These are phyloP conservation scores for Stemphylium beticola DNA, from an alignment of 2,329 filamentous ascomycete genomes.

Conservation along the genomic window DNA sequence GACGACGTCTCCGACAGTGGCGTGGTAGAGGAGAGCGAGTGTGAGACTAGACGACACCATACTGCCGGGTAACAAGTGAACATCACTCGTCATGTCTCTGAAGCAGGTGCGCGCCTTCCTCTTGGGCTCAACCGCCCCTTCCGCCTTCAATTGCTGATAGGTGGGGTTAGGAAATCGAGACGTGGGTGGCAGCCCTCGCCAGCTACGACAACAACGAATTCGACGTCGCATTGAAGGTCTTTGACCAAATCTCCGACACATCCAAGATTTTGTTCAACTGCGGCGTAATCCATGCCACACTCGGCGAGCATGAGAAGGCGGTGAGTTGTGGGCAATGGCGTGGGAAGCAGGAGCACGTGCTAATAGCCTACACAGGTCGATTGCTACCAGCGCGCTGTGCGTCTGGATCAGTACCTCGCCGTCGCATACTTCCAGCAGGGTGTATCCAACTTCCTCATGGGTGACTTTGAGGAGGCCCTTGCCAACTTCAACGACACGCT, in stretches of 20 bases:
- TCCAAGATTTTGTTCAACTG: conserved; percentile 99
- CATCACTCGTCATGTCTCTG: conserved; percentile 55
- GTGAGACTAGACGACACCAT: conserved; percentile 50
- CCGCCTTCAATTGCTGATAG: conserved; percentile 34
- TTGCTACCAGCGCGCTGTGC: conserved; percentile 90
- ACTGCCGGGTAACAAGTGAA: conserved; percentile 48
- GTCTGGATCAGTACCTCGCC: conserved; percentile 91
- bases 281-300: conserved; percentile 94
- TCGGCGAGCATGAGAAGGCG: conserved; percentile 94
- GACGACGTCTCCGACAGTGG: conserved; percentile 31
- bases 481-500: conserved; percentile 99
- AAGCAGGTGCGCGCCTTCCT: conserved; percentile 50
- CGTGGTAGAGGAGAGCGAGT: conserved; percentile 29
- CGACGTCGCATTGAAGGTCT: conserved; percentile 82
- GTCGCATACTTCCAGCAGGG: conserved; percentile 99
- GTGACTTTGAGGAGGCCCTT: conserved; percentile 95
- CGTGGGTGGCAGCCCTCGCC: conserved; percentile 89
- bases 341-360: conserved; percentile 15
- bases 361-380: conserved; percentile 69
- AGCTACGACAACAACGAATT: conserved; percentile 98
- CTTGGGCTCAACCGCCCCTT: conserved; percentile 13
- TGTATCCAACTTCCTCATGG: conserved; percentile 95
- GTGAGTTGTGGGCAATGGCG: conserved; percentile 60
- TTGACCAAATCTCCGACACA: conserved; percentile 88
- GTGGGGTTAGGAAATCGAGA: conserved; percentile 85